Evolutionary conservation across 164 flowering plant species (phyloP).

Genomic region (Hamamelis virginiana): DNA sequence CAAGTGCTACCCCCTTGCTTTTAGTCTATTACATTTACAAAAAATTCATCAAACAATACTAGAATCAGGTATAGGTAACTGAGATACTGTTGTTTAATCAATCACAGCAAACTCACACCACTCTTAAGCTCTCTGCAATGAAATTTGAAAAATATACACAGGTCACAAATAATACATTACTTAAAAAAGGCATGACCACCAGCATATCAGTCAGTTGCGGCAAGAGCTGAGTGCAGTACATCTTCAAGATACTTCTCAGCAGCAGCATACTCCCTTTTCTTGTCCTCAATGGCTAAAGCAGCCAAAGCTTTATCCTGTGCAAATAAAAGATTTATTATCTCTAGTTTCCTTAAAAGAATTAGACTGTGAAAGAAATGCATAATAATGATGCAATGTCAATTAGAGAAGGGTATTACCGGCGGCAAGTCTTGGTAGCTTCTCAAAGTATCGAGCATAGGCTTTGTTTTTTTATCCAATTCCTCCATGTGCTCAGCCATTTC

Average conservation of each 20-base stretch:
- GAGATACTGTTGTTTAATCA: neutral
- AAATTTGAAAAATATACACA: neutral
- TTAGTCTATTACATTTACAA: too few species aligned
- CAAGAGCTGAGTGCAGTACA: constrained; percentile 83
- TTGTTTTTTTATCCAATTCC: constrained; percentile 91
- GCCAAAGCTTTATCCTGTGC: constrained; percentile 91
- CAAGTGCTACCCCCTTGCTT: too few species aligned
- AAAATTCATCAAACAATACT: too few species aligned
- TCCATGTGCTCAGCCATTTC: constrained; percentile 88
- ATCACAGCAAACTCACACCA: neutral
- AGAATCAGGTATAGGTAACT: too few species aligned
- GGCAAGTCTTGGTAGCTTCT: constrained; percentile 98
- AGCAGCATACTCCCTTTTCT: constrained; percentile 82
- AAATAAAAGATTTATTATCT: neutral
- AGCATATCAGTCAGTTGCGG: constrained; percentile 30
- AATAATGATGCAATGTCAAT: neutral
- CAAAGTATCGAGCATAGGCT: constrained; percentile 87
- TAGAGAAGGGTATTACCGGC: constrained; percentile 51
- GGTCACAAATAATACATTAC: neutral
- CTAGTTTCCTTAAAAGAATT: neutral
- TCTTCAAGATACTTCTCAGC: constrained; percentile 94
- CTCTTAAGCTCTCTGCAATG: neutral
- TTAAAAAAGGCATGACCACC: neutral
- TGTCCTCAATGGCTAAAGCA: constrained; percentile 90
- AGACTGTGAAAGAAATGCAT: neutral